Base-by-base conservation (phyloP, 176 grass and related monocot species). In the Hordeum vulgare region DNA sequence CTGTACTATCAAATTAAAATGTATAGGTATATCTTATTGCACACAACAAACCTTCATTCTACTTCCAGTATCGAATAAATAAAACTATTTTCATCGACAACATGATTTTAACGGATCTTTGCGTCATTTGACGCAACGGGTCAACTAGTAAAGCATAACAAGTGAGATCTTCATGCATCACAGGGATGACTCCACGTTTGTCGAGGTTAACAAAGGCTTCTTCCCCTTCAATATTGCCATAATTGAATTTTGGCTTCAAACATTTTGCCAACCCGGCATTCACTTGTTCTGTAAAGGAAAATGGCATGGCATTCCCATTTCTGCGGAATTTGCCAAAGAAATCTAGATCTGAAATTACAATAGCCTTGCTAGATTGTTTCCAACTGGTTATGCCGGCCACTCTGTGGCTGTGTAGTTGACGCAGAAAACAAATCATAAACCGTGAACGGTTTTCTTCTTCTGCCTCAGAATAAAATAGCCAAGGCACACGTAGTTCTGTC, bases 341-440 rank as follows among this genome's bases (percentile, higher is more conserved):
- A 73, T 72, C 51, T 23, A 40, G 61, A 73, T 72, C 49, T 29
- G 27, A 39, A 29, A 65, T 29, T 27, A 39, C 15, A 24, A 63
- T 67, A 34, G 3, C 20, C 5, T 70, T 79, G 51, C 26, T 82
- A 60, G 23, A 79, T 72, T 25, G 65, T 20, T 83, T 59, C 24
- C 23, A 23, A 17, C 41, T 18, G 39, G 54, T 53, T 47, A 78
- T 83, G 80, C 75, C 35, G 44, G 75, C 75, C 66, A 84, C 75
- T 79, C 57, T 6, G 41, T 74, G 72, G 56, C 14, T 35, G 56
- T 54, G 33, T 40, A 29, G 69, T 31, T 42, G 20, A 34, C 36
- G 33, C 66, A 64, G n/a, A 21, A 56, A 2, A 21, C 44, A 66
- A 83, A 77, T 56, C 21, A 11, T 2, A 79, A 73, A 65, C 64